Base-by-base conservation (phyloP, 225 moss, liverwort and hornwort species). In the Lunularia cruciata region DNA sequence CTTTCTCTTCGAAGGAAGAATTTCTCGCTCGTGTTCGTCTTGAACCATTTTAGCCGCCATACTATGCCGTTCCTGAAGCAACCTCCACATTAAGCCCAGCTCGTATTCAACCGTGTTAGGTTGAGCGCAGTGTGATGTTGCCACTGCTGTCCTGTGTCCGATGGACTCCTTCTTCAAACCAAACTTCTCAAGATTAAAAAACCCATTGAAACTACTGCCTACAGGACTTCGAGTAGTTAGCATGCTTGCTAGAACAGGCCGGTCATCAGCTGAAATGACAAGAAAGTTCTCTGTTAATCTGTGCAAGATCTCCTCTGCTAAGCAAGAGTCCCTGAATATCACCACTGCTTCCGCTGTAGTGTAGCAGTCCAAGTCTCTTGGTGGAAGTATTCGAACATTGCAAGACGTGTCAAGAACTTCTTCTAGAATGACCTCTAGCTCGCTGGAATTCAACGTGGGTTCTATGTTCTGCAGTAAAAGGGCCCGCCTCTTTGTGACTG, bases 71-170 rank as follows among this genome's bases (percentile, higher is more conserved):
- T 81, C 65, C 60, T 81, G 81, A 40, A 81, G 25, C 2, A 73
- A 12, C 12, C 73, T 61, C 81, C 81, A 81, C 25, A 39, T 57
- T 37, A 81, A 3, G 7, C 81, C 81, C 69, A 72, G 68, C 19
- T 81, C 76, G 27, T 76, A 77, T 70, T 81, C 81, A 15, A 73
- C 65, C 6, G 81, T 81, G 40, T 81, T 81, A 15, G 63, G 19
- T 16, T 81, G 81, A 34, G 81, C 76, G 51, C 76, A 81, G 25
- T 81, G 81, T 0, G 81, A 81, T 45, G 81, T 76, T 25, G 71
- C 76, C 36, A 59, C 64, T 2, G 69, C 67, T 33, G 45, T 67
- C 22, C 33, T 69, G 69, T 73, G 63, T 18, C 18, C 8, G 11
- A 19, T 22, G 23, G 12, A 61, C 8, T 32, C 18, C 33, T 9